Evolutionary conservation across 805 yeast genomes (phyloP), one percentile per base, ranked within the genome.

Genomic region (Ogataea zsoltii): DNA sequence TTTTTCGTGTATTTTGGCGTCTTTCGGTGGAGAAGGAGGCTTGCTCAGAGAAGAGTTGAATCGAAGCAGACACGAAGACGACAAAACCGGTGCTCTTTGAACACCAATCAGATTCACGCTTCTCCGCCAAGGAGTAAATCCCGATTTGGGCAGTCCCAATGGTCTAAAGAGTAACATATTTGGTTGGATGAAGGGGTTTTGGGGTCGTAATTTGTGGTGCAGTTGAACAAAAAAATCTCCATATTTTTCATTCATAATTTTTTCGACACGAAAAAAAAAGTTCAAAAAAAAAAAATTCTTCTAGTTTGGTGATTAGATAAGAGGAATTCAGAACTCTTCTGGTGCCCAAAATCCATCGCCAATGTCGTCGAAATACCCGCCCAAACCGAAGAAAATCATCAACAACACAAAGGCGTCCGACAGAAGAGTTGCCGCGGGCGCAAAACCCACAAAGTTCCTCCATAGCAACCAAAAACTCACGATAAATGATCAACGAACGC

Each of bases 371-470:
- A 35, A 15, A 14, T 21, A 15, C 28, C 41, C 41, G 13, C 19
- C 33, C 17, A 38, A 14, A 19, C 34, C 34, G 3, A 38, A 38
- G 28, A 39, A 46, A 17, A 31, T 45, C 17, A 47, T 47, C 29
- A 57, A 56, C 33, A 54, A 50, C 23, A 41, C 51, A 17, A 73
- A 72, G 51, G 59, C 75, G 2, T 78, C 83, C 3, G 85, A 80
- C 55, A 62, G 86, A 50, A 66, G 85, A 32, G 51, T 70, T 7
- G 85, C 85, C 1, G 70, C 78, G 6, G 80, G 79, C 0, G 61
- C 71, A 21, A 71, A 77, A 34, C 77, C 83, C 1, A 70, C 74
- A 0, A 68, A 64, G 48, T 73, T 68, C 45, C 56, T 77, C 21
- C 70, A 65, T 50, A 61, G 61, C 38, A 56, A 61, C 44, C 69